Evolutionary conservation across 305 asterid genomes (phyloP).

Genomic region (Solanum chacoense): DNA sequence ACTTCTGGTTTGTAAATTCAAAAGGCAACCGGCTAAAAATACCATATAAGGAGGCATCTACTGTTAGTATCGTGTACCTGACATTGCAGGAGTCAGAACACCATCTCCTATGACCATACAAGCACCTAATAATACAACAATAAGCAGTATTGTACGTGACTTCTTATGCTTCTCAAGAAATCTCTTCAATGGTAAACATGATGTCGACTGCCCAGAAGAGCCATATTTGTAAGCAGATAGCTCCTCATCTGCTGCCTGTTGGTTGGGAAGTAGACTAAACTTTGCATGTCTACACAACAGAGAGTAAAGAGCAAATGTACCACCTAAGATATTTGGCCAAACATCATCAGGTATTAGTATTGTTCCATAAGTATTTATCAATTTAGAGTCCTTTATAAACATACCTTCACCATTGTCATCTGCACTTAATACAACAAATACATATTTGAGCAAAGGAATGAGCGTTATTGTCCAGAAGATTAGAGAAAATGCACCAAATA

Average conservation of each 20-base stretch:
- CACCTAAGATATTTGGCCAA: constrained; percentile 53
- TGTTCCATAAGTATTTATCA: background rate
- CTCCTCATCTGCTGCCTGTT: constrained; percentile 99
- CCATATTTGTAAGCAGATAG: constrained; percentile 80
- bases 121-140: constrained; percentile 89
- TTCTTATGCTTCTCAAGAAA: constrained; percentile 77
- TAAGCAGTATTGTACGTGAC: constrained; percentile 57
- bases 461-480: constrained; percentile 93
- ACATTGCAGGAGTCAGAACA: constrained; percentile 91
- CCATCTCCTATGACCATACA: constrained; percentile 98
- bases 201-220: constrained; percentile 42
- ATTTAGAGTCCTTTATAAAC: background rate
- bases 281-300: constrained; percentile 94
- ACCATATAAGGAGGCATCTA: background rate
- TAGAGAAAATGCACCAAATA: constrained; percentile 88
- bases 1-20: background rate
- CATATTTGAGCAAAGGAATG: constrained; percentile 85
- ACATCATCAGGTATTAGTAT: background rate
- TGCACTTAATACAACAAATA: constrained; percentile 53
- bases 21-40: background rate
- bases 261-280: constrained; percentile 92
- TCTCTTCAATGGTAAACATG: constrained; percentile 55
- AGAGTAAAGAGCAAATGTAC: constrained; percentile 93
- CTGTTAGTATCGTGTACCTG: constrained; percentile 37
- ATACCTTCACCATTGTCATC: constrained; percentile 99